These are phyloP conservation scores for Nitzschia putrida DNA, from an alignment of 108 stramenopile genomes.

Conservation along the genomic window DNA sequence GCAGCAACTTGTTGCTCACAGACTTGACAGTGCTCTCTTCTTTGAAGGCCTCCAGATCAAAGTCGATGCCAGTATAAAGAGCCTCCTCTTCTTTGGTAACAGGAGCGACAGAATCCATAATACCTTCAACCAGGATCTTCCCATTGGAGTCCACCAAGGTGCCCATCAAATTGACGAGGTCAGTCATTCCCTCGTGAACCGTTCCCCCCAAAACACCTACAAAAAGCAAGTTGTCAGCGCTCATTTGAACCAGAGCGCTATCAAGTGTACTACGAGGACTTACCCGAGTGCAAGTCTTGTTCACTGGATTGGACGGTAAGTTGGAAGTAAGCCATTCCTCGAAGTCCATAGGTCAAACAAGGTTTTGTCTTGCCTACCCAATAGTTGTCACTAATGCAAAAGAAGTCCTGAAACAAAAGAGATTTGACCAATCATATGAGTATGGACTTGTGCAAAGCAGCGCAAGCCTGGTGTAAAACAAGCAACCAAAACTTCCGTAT, in stretches of 20 bases:
- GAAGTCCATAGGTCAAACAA: constrained; percentile 81
- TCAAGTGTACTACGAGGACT: not conserved
- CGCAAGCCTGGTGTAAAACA: no score
- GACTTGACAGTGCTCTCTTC: constrained; percentile 54
- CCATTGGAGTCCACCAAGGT: constrained; percentile 71
- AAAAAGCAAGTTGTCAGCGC: not conserved
- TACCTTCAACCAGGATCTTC: constrained; percentile 70
- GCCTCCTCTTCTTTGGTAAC: constrained; percentile 71
- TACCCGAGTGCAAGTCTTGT: constrained; percentile 80
- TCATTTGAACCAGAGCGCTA: not conserved
- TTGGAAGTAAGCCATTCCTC: constrained; percentile 79
- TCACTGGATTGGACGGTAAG: constrained; percentile 64
- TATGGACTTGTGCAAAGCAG: no score
- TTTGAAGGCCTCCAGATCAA: constrained; percentile 65
- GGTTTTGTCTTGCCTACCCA: constrained; percentile 80
- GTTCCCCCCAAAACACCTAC: constrained; percentile 68
- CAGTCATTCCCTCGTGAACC: constrained; percentile 84
- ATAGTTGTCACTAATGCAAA: constrained; percentile 76
- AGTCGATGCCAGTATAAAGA: constrained; percentile 74
- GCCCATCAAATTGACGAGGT: constrained; percentile 69
- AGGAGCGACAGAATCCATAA: constrained; percentile 74
- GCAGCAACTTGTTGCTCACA: constrained; percentile 59
- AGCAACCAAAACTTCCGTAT: no score
- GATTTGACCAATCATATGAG: no score
- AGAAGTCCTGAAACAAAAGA: constrained; percentile 38